A percentile compares a stretch with the other conserved stretches of the same genome.
These are phyloP conservation scores for Coniochaeta sp. DNA, from an alignment of 2,329 filamentous ascomycete genomes.

Conservation along the genomic window DNA sequence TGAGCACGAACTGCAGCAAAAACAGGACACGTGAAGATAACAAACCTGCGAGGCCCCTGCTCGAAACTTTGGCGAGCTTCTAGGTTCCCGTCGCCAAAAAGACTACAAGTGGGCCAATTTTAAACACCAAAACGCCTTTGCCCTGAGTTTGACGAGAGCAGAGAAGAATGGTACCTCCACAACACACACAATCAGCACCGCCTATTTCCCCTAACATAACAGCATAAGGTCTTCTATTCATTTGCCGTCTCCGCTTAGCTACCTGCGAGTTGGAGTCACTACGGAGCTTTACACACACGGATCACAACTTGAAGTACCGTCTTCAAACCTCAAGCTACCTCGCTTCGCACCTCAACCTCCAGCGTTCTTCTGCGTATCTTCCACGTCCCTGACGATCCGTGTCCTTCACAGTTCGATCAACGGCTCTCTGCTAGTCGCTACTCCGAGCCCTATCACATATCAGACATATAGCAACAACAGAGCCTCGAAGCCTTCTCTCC, in stretches of 20 bases:
- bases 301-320: not conserved
- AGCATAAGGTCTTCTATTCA: not conserved
- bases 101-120: constrained; percentile 1
- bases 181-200: not conserved
- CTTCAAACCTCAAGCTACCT: not conserved
- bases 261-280: not conserved
- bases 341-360: not conserved
- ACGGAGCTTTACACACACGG: not conserved
- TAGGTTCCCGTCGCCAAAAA: constrained; percentile 8
- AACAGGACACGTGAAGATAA: constrained; percentile 8
- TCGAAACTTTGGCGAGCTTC: constrained; percentile 7
- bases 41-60: constrained; percentile 4
- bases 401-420: not conserved
- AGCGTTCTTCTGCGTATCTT: not conserved
- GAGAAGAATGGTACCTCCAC: not conserved
- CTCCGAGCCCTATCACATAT: not conserved
- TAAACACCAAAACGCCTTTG: constrained; percentile 5
- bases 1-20: not conserved
- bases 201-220: not conserved
- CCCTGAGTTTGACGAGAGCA: not conserved
- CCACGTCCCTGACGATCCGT: not conserved
- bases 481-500: not conserved
- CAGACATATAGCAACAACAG: not conserved
- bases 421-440: not conserved
- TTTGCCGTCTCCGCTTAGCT: not conserved